Evolutionary conservation across 805 yeast genomes (phyloP), one percentile per base, ranked within the genome.

Genomic region (Metschnikowia lunata): DNA sequence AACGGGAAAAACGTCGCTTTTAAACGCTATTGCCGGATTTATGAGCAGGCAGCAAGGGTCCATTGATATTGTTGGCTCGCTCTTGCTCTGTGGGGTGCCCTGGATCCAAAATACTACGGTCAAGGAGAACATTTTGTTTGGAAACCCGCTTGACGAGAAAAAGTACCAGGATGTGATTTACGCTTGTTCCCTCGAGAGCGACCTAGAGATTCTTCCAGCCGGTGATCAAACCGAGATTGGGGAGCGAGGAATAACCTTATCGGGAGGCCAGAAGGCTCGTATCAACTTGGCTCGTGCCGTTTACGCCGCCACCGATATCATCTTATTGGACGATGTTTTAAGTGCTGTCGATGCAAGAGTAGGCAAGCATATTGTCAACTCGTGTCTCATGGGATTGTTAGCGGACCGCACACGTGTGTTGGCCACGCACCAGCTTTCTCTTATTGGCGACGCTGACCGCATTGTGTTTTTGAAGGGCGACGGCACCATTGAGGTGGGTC

Each of bases 251-350:
- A 81, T 87, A 38, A 85, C 93, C 0, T 65, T 87, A 34, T 83
- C 91, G n/a, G 95, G 95, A 44, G 95, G 95, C 40, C 95, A 87
- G 61, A 87, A 87, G 67, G 91, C 95, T 0, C 76, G 95, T 61
- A 76, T 87, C 42, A 79, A 80, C 57, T 66, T 87, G 47, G 95
- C 95, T 4, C 74, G 95, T 59, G 84, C 91, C 2, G 88, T 85
- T 2, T 87, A 87, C 57, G 78, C 82, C 11, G 72, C 80, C 26
- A 75, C 76, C 14, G 88, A 84, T 56, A 81, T 85, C 23, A 73
- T 83, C 34, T 62, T 87, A 40, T 63, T 87, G 41, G 95, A 87
- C 59, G 95, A 87, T 59, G 88, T 86, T 12, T 71, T 87, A 45
- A 79, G 87, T 66, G 95, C 95, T 6, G 95, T 87, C 7, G 95